phyloP scores from a whole-genome alignment of 1,139 yeast genomes.

The Maudiozyma humilis region DNA sequence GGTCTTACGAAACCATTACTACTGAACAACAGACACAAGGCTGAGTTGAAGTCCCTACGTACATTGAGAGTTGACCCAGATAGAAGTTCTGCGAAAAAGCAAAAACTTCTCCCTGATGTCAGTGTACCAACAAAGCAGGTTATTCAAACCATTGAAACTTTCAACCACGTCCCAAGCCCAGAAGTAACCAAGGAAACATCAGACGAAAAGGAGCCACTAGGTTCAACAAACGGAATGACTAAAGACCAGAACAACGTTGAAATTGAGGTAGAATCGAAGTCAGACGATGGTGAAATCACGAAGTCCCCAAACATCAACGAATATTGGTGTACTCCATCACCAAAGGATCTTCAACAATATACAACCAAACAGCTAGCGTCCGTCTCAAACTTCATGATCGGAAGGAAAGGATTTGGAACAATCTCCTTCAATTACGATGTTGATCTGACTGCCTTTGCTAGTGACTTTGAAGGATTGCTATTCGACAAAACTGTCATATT shows the following conservation, averaged over 20 bases:
- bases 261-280: not conserved
- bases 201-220: not conserved
- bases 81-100: constrained; percentile 35
- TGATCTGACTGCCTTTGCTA: constrained; percentile 50
- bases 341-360: constrained; percentile 44
- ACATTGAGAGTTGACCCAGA: constrained; percentile 34
- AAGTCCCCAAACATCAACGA: constrained; percentile 28
- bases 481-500: constrained; percentile 56
- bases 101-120: constrained; percentile 31
- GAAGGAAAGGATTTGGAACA: constrained; percentile 70
- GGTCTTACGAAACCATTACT: constrained; percentile 12
- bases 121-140: constrained; percentile 28
- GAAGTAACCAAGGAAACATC: constrained; percentile 12
- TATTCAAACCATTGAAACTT: constrained; percentile 21
- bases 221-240: not conserved
- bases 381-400: constrained; percentile 64
- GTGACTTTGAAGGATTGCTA: constrained; percentile 37
- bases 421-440: constrained; percentile 66
- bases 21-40: constrained; percentile 6
- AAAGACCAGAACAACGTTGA: not conserved
- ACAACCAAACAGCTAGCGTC: constrained; percentile 45
- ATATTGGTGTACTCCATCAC: constrained; percentile 76
- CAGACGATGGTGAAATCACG: not conserved
- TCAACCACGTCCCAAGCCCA: constrained; percentile 8
- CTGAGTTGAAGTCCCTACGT: constrained; percentile 21